phyloP scores from a whole-genome alignment of 2,329 filamentous ascomycete genomes.

The Cytospora piceicola region DNA sequence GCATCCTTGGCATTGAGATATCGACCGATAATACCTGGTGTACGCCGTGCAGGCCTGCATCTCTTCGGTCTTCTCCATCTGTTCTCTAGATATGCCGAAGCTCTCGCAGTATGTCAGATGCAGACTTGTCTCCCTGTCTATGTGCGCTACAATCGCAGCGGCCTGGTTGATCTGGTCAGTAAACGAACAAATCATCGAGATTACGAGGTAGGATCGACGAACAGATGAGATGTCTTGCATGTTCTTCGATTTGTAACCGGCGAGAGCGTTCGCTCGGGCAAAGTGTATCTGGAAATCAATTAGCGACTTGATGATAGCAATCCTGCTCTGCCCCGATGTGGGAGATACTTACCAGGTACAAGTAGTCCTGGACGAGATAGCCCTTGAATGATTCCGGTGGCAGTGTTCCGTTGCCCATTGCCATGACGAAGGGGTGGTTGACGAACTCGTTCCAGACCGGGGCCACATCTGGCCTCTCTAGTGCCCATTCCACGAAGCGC shows the following conservation, averaged over 20 bases:
- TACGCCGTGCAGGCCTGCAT: conserved; percentile 47
- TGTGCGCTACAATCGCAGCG: conserved; percentile 70
- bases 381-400: conserved; percentile 79
- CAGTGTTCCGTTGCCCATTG: conserved; percentile 75
- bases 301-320: background rate
- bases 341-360: conserved; percentile 71
- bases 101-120: conserved; percentile 81
- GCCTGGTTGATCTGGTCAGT: conserved; percentile 31
- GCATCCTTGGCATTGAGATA: conserved; percentile 72
- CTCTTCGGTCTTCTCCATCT: conserved; percentile 76
- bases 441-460: conserved; percentile 75
- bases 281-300: conserved; percentile 70
- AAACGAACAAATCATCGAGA: background rate
- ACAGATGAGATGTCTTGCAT: conserved; percentile 75
- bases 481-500: conserved; percentile 80
- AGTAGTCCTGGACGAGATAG: conserved; percentile 90
- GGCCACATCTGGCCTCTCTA: conserved; percentile 75
- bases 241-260: conserved; percentile 79
- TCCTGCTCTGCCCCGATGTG: background rate
- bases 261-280: conserved; percentile 81
- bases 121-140: conserved; percentile 77
- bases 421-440: conserved; percentile 80
- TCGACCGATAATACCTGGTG: conserved; percentile 36
- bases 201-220: conserved; percentile 37
- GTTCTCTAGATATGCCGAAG: conserved; percentile 74